Base-by-base conservation (phyloP, 768 basidiomycete species). In the Amanita molliuscula region DNA sequence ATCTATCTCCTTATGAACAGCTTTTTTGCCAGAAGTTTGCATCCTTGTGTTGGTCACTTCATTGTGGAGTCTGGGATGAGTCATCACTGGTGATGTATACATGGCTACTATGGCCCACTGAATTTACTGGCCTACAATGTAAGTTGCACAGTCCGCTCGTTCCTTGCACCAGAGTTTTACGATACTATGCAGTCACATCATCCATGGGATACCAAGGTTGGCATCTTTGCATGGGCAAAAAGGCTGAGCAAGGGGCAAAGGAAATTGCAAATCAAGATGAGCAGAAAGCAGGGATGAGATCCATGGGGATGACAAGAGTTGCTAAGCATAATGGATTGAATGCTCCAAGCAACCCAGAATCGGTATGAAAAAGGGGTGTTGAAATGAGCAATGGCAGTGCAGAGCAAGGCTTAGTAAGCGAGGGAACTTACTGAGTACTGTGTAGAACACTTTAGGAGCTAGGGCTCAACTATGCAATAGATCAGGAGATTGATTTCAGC, bases 21-120 rank as follows among this genome's bases (percentile, higher is more conserved):
- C 62, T 97, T 98, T 78, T 94, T 97, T 60, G 96, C 96, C 10
- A 95, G 96, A 0, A 92, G 89, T 59, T 64, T 97, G 35, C 96
- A 99, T 57, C 96, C 96, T 1, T 88, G 88, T 58, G 95, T 94
- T 0, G 95, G 88, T 1, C 96, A 98, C 67, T 99, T 99, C 59
- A 97, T 99, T 56, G 94, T 94, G 2, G 93, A 96, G 65, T 96
- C 41, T 93, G 88, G 85, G 92, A 95, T 57, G 88, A 85, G 1
- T 73, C 93, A 51, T 76, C 82, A 29, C 94, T 98, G 62, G 96
- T 98, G 69, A 98, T 96, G 0, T 98, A 90, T 65, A 91, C n/a
- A n/a, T n/a, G n/a, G 87, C 53, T 99, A 98, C 65, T 99, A 99
- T 57, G 96, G 96, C 0, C 78, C 79, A 51, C 71, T 97, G 50